A percentile compares a stretch with the other conserved stretches of the same genome.
These are phyloP conservation scores for Penicillium polonicum DNA, from an alignment of 2,329 filamentous ascomycete species.

Conservation along the genomic window DNA sequence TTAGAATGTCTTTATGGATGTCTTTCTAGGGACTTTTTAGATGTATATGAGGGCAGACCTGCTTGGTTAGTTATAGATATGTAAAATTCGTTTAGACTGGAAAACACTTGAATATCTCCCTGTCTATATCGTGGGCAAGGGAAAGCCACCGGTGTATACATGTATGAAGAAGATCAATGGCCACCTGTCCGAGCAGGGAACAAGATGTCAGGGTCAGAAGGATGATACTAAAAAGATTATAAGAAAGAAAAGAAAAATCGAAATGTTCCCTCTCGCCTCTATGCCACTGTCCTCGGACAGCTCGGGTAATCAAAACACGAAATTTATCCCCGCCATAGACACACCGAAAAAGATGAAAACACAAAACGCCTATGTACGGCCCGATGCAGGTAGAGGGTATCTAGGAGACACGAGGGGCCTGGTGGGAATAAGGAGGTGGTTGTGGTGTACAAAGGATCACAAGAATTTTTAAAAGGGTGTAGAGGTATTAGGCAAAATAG, in stretches of 20 bases:
- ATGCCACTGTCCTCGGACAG: slow-evolving; percentile 5
- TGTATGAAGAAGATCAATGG: not conserved
- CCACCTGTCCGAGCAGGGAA: not conserved
- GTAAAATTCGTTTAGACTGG: not conserved
- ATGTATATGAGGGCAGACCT: too few relatives aligned
- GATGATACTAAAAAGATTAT: not conserved
- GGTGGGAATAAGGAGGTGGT: not conserved
- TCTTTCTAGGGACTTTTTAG: too few relatives aligned
- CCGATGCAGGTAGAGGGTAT: slow-evolving; percentile 25
- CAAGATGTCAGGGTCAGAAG: not conserved
- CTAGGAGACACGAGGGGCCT: slow-evolving; percentile 17
- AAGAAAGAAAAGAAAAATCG: not conserved
- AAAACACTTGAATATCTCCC: not conserved
- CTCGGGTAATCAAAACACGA: slow-evolving; percentile 1
- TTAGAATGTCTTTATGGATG: too few relatives aligned
- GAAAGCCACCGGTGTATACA: not conserved
- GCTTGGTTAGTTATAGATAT: not conserved
- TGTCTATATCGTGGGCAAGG: not conserved
- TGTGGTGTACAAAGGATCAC: slow-evolving; percentile 8
- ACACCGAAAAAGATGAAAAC: slow-evolving; percentile 1
- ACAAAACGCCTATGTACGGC: slow-evolving; percentile 28
- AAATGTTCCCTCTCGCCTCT: slow-evolving; percentile 23
- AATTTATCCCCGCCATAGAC: slow-evolving; percentile 1
- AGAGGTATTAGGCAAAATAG: slow-evolving; percentile 8
- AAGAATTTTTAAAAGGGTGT: slow-evolving; percentile 1